Conservation (phyloP, 1,139 yeast species). For the Pneumocystis wakefieldiae region DNA sequence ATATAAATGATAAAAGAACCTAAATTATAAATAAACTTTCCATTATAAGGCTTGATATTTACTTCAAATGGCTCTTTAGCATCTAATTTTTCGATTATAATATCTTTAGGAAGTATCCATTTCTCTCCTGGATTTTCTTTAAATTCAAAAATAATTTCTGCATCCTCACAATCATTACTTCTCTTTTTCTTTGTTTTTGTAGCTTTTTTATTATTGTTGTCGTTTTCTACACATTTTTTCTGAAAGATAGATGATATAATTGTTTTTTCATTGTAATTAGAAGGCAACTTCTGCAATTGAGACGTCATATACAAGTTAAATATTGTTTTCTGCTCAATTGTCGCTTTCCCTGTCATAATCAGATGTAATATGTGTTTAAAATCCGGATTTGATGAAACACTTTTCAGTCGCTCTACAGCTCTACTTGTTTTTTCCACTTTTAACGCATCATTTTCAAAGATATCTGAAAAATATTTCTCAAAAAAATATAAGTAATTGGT, state of each 20-base stretch:
- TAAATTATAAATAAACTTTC: background rate
- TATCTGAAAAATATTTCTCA: background rate
- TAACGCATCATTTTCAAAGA: background rate
- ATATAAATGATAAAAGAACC: background rate
- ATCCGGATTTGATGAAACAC: background rate
- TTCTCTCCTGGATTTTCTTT: background rate
- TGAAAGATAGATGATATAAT: background rate
- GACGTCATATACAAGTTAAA: background rate
- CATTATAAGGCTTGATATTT: background rate
- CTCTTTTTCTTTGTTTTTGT: background rate
- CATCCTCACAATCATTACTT: background rate
- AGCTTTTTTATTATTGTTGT: background rate
- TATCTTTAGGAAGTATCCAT: background rate
- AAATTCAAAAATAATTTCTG: conserved; percentile 1
- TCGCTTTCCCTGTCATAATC: background rate
- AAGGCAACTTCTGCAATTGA: background rate
- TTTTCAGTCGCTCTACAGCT: background rate
- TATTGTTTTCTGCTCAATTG: background rate
- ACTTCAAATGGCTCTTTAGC: background rate
- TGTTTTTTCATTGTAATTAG: background rate
- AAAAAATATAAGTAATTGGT: background rate
- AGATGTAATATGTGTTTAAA: background rate
- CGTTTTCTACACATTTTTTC: background rate
- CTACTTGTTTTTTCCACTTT: background rate
- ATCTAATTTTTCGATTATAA: background rate